Base-by-base conservation (phyloP, 441 rosid species). In the Manihot esculenta region DNA sequence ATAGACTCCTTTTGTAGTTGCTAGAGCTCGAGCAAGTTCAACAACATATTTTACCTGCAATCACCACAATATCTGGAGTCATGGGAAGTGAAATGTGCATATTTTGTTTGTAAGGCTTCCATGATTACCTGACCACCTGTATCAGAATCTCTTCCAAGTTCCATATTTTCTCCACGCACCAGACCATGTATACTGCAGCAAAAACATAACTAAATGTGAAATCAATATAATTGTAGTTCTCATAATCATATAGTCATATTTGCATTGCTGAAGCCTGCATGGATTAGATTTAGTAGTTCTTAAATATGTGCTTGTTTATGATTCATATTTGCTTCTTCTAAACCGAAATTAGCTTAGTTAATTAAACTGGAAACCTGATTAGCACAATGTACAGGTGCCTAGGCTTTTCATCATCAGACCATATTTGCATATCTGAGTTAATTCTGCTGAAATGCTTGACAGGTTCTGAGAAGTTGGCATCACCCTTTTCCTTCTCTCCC, bases 161-260 rank as follows among this genome's bases (percentile, higher is more conserved):
- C 94, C 94, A 89, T 89, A 75, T 89, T 87, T 63, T 89, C 94
- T 67, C 92, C 94, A 0, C 94, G 90, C 64, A 89, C 84, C 78
- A 89, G 62, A 53, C 94, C 92, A 53, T 87, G 92, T 62, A 89
- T 66, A 33, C 94, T 89, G 59, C 82, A 76, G 53, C 26, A 30
- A 50, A 62, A 33, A 57, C 20, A 66, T 53, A 45, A 33, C 18
- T 21, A 41, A 44, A 30, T 74, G 26, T 14, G 20, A 33, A 11
- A 55, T 64, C 55, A 49, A 55, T 44, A n/a, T 48, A 13, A 1
- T 38, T 10, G 26, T 45, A 30, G 42, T 68, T n/a, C 23, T 55
- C 23, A 14, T 49, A 12, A n/a, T 20, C 27, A 26, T 30, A 18
- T 21, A 56, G 2, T n/a, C n/a, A 30, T 18, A 33, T 23, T 45